Evolutionary conservation across 768 basidiomycete species (phyloP), one percentile per base, ranked within the genome.

Genomic region (Trametes cingulata): DNA sequence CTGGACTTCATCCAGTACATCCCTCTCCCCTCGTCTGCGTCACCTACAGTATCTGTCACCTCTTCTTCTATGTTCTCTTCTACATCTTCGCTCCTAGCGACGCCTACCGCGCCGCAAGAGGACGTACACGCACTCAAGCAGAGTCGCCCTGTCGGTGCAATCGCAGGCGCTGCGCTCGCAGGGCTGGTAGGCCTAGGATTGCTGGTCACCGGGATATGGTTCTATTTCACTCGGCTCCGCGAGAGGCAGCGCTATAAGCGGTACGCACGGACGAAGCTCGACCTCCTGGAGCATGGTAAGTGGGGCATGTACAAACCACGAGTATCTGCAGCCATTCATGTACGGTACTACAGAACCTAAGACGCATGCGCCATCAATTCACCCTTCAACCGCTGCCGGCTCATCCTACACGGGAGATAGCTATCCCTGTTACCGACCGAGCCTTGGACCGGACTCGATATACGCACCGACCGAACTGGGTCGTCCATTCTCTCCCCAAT

Each of bases 1-100:
- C 24, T 58, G 17, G 57, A 58, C n/a, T 58, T 45, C 24, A 52
- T 58, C 20, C 49, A 51, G 13, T 58, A 58, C 41, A 13, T 36
- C 13, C 57, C 50, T 2, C 42, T 58, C n/a, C 15, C 19, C 8
- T 19, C 41, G 12, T 8, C 49, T 35, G 17, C 33, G 22, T 12
- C 52, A 29, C 33, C 24, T 37, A 17, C 13, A 40, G 20, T 39
- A 10, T 33, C 25, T 19, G 3, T 3, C 2, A 19, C 19, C 27
- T 10, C 50, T 9, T 4, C 17, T 24, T 4, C 39, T 24, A 15
- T 15, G 14, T n/a, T 24, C 39, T 24, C 15, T 19, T 39, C 36
- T 22, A 12, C 35, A 3, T 51, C 36, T 14, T n/a, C 48, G 17
- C 9, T 35, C 17, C 12, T 15, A 12, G 19, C 42, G 1, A 43